phyloP scores from a whole-genome alignment of 805 yeast species.

The Metschnikowia colocasiae region DNA sequence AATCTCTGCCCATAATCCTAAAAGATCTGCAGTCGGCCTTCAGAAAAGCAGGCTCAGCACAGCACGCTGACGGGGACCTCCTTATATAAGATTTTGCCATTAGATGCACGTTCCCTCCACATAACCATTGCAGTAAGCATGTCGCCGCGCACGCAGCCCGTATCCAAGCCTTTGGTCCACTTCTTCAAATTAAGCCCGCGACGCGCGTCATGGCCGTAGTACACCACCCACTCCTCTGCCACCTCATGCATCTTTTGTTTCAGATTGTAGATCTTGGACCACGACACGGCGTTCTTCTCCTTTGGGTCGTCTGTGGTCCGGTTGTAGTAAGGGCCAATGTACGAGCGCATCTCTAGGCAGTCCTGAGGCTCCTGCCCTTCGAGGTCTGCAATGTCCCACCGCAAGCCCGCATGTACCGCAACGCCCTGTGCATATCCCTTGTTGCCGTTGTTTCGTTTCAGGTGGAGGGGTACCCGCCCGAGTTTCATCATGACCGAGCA shows the following conservation, averaged over 20 bases:
- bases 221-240: conserved; percentile 44
- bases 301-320: conserved; percentile 49
- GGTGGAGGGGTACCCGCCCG: conserved; percentile 54
- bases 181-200: conserved; percentile 63
- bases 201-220: conserved; percentile 88
- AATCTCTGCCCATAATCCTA: too few species aligned
- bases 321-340: conserved; percentile 61
- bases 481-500: conserved; percentile 63
- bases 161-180: conserved; percentile 76
- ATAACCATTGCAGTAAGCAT: conserved; percentile 60
- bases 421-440: conserved; percentile 35
- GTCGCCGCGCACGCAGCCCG: conserved; percentile 78
- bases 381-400: conserved; percentile 57
- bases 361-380: conserved; percentile 59
- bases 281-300: conserved; percentile 38
- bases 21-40: too few species aligned
- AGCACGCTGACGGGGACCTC: conserved; percentile 14
- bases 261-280: conserved; percentile 57
- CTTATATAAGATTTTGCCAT: conserved; percentile 8
- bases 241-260: conserved; percentile 35
- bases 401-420: conserved; percentile 81
- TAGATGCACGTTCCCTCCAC: conserved; percentile 19
- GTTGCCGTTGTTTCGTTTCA: conserved; percentile 25
- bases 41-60: conserved; percentile 10
- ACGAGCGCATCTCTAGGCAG: conserved; percentile 64